Base-by-base conservation (phyloP, 2,329 filamentous ascomycete genomes). In the Fusarium sp. region DNA sequence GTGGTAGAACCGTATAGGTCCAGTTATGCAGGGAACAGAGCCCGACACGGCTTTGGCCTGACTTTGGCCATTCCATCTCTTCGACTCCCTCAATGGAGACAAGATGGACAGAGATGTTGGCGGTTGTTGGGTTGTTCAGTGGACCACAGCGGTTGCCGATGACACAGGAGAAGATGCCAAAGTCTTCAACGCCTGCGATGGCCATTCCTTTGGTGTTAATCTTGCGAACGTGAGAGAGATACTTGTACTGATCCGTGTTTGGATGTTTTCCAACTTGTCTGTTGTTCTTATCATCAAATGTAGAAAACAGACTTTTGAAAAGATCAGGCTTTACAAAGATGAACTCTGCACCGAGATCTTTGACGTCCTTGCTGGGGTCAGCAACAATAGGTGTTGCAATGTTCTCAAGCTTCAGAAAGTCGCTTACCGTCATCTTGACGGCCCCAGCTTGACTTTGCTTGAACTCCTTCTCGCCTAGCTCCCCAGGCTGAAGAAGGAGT, bases 201-300 rank as follows among this genome's bases (percentile, higher is more conserved):
- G 41, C 41, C 41, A 42, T 42, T 4, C 41, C 22, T 0, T 42
- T 42, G 22, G 22, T 42, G 9, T 42, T 42, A 14, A 42, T 42
- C n/a, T 42, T 42, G 14, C 39, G 22, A 11, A 42, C n/a, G 14
- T 42, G 14, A 0, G 41, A 42, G 14, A 42, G 41, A 1, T 42
- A 24, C n/a, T 42, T 42, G n/a, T 42, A 42, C 9, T 24, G 41
- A 24, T 17, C 41, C n/a, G n/a, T 24, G 1, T 24, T 11, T 7
- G n/a, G 14, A 1, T 17, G 3, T 3, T 42, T 11, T 9, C 9
- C 14, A 24, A 24, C 14, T 17, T 42, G 9, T 24, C 41, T 42
- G 0, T 42, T 3, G 9, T 42, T 42, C 22, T 17, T 17, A 0
- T 42, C 14, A 42, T 42, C 22, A 17, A 42, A 24, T 0, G 41